phyloP scores from a whole-genome alignment of 1,139 yeast species.

The Protomyces lactucae-debilis region DNA sequence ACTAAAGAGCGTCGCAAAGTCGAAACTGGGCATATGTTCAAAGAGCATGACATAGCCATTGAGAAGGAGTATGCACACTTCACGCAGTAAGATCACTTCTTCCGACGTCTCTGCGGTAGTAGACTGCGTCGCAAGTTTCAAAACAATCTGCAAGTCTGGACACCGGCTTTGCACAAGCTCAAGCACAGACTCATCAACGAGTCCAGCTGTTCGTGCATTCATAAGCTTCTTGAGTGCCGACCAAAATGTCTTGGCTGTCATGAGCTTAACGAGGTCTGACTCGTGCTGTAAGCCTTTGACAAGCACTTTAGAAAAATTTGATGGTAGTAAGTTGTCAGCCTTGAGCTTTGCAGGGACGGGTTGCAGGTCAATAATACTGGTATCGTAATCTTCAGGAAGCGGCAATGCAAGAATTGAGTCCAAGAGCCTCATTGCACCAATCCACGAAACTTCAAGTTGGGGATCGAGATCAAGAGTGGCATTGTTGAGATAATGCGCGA shows the following conservation, averaged over 20 bases:
- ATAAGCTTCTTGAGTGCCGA: slow-evolving; percentile 55
- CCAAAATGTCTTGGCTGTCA: slow-evolving; percentile 57
- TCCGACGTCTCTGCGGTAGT: background rate
- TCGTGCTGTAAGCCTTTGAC: slow-evolving; percentile 56
- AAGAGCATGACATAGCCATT: slow-evolving; percentile 1
- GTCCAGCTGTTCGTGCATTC: slow-evolving; percentile 40
- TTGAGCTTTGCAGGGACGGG: slow-evolving; percentile 39
- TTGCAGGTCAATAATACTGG: slow-evolving; percentile 24
- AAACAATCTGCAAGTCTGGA: slow-evolving; percentile 24
- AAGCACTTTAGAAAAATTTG: slow-evolving; percentile 60
- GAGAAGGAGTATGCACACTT: background rate
- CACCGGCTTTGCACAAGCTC: slow-evolving; percentile 24
- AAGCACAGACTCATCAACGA: background rate
- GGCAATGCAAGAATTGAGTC: slow-evolving; percentile 55
- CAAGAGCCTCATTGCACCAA: slow-evolving; percentile 63
- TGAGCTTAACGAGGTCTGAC: slow-evolving; percentile 57
- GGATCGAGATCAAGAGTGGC: slow-evolving; percentile 60
- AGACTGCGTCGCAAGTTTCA: background rate
- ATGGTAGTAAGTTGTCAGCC: slow-evolving; percentile 59
- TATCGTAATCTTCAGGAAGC: slow-evolving; percentile 43
- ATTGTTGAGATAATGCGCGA: slow-evolving; percentile 55
- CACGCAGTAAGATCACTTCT: background rate
- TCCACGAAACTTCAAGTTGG: slow-evolving; percentile 71
- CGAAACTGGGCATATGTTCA: slow-evolving; percentile 9
- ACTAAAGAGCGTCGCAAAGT: slow-evolving; percentile 7